phyloP scores from a whole-genome alignment of 345 rosid genomes.

The Reutealis trisperma region DNA sequence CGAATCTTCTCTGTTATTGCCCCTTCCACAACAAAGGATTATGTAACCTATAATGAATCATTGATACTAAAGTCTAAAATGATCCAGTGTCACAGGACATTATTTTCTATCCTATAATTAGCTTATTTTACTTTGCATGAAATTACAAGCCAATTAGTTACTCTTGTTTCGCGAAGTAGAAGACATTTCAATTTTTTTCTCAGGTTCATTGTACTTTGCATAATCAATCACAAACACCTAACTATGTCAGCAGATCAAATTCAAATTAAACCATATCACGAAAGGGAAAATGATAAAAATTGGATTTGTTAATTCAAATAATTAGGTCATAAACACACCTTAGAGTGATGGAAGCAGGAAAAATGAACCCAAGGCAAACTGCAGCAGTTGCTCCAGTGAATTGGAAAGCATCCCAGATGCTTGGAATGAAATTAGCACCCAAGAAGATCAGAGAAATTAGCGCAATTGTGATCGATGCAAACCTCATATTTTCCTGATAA shows the following conservation, averaged over 20 bases:
- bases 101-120: background rate
- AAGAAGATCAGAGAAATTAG: slow-evolving; percentile 62
- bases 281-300: background rate
- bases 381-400: slow-evolving; percentile 95
- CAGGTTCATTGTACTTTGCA: background rate
- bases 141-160: slow-evolving; percentile 2
- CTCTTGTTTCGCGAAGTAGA: background rate
- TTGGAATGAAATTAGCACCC: slow-evolving; percentile 90
- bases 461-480: slow-evolving; percentile 56
- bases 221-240: background rate
- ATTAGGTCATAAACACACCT: slow-evolving; percentile 45
- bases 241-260: background rate
- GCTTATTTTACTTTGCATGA: background rate
- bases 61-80: too few relatives aligned
- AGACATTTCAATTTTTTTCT: background rate
- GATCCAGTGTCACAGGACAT: too few relatives aligned
- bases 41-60: too few relatives aligned
- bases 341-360: slow-evolving; percentile 81
- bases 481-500: slow-evolving; percentile 59
- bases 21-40: background rate
- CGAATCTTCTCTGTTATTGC: too few relatives aligned
- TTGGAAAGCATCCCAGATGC: slow-evolving; percentile 98
- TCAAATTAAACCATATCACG: background rate
- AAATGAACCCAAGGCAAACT: slow-evolving; percentile 91
- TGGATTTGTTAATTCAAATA: slow-evolving; percentile 5